Evolutionary conservation across 306 rosid species (phyloP), one percentile per base, ranked within the genome.

Genomic region (Oemleria cerasiformis): DNA sequence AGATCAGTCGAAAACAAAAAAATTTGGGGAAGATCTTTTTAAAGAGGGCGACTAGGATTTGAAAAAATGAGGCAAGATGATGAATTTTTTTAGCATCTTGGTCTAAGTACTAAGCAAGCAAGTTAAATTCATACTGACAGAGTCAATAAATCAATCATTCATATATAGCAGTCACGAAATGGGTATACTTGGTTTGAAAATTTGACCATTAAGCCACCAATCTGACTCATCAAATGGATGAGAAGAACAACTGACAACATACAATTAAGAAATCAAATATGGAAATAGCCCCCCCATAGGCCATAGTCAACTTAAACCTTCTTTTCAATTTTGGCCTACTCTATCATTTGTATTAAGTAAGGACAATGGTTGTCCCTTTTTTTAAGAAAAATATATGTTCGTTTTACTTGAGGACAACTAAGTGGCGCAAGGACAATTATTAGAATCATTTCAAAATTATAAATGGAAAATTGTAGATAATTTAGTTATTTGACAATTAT

Each of bases 261-360:
- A 61, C 0, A 17, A 61, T 16, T 38, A 15, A 16, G 1, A 76
- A 19, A 43, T 34, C 53, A 19, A 63, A 70, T 1, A 68, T 25
- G 57, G 77, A 68, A 53, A 21, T 7, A 0, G 5, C 41, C 63
- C n/a, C 17, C 2, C 30, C 1, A 25, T 30, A 30, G 36, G 36
- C 36, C 36, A 1, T 41, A 70, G 69, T 72, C 73, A 67, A 71
- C 60, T 72, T 61, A 36, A 36, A 8, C 73, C 20, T 9, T n/a
- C 8, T 23, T 65, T 65, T 67, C 81, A 77, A 80, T 9, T 17
- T 42, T 64, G 70, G 72, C 75, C 74, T 4, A 17, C 61, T 16
- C 72, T 1, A 64, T 43, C 8, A 14, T 53, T 11, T 10, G 9
- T 7, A 20, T 41, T 14, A 14, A 54, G 53, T 40, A 40, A 23